Conservation (phyloP, 768 basidiomycete species). For the Asterophora lycoperdoides region DNA sequence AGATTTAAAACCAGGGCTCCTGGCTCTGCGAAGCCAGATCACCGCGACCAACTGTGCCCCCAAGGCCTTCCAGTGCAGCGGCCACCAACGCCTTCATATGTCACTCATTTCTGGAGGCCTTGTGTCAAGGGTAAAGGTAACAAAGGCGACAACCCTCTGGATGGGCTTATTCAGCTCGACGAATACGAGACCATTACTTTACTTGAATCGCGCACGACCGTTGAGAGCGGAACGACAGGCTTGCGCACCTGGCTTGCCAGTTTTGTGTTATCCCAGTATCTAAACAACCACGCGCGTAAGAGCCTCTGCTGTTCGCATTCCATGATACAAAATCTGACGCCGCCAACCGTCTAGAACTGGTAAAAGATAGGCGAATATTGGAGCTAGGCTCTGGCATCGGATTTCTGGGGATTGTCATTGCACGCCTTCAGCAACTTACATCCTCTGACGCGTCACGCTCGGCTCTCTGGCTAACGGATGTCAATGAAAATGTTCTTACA, state of each 20-base stretch:
- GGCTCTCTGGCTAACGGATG: constrained; percentile 56
- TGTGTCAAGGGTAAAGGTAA: neutral
- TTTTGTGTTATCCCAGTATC: constrained; percentile 57
- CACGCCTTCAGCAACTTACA: constrained; percentile 46
- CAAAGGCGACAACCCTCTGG: neutral
- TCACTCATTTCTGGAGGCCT: constrained; percentile 61
- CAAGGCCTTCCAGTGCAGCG: constrained; percentile 24
- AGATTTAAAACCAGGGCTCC: constrained; percentile 15
- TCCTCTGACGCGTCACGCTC: neutral
- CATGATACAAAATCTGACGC: neutral
- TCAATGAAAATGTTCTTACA: constrained; percentile 56
- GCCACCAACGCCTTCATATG: constrained; percentile 52
- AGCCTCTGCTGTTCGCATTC: neutral
- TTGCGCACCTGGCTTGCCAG: constrained; percentile 78
- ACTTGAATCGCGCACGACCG: constrained; percentile 67
- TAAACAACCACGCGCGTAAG: constrained; percentile 55
- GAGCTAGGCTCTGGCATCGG: constrained; percentile 77
- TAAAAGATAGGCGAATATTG: constrained; percentile 46
- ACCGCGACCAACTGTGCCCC: constrained; percentile 24
- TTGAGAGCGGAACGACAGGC: constrained; percentile 77
- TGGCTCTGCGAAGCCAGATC: constrained; percentile 18
- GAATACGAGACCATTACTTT: constrained; percentile 49
- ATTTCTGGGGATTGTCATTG: constrained; percentile 65
- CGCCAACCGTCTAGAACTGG: constrained; percentile 38
- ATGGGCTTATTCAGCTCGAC: constrained; percentile 16